These are phyloP conservation scores for Kazachstania africana DNA, from an alignment of 805 yeast genomes.

Conservation along the genomic window DNA sequence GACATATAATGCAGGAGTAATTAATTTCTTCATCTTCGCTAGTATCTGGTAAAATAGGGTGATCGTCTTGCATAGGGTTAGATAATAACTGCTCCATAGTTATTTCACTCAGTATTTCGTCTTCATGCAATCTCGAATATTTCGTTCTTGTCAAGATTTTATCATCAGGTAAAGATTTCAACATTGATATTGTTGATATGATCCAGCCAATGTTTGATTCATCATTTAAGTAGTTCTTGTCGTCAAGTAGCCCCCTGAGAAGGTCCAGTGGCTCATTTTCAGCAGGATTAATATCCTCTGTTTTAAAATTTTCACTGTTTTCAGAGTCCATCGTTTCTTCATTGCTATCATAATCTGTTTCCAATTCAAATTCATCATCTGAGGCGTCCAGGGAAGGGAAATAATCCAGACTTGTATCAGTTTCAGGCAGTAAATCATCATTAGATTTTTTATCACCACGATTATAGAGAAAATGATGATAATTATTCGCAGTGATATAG, in stretches of 20 bases:
- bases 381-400: constrained; percentile 8
- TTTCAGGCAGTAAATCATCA: constrained; percentile 12
- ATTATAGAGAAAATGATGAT: constrained; percentile 5
- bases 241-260: too few relatives aligned
- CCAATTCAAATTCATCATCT: not conserved
- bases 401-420: constrained; percentile 20
- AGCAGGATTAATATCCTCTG: constrained; percentile 5
- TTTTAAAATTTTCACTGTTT: too few relatives aligned
- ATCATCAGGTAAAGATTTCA: constrained; percentile 12
- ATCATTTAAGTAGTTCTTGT: constrained; percentile 2
- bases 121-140: constrained; percentile 22
- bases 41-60: not conserved
- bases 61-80: not conserved
- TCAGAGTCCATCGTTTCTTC: too few relatives aligned
- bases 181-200: constrained; percentile 21
- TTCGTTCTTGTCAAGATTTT: constrained; percentile 27
- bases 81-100: not conserved
- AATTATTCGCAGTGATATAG: constrained; percentile 8
- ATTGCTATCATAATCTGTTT: constrained; percentile 2
- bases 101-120: constrained; percentile 22
- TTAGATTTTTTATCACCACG: constrained; percentile 9
- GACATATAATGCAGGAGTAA: constrained; percentile 70
- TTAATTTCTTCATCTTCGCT: constrained; percentile 24
- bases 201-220: constrained; percentile 11
- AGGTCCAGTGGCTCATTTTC: too few relatives aligned